Evolutionary conservation across 2,329 filamentous ascomycete species (phyloP).

Genomic region (Trichoderma sp.): DNA sequence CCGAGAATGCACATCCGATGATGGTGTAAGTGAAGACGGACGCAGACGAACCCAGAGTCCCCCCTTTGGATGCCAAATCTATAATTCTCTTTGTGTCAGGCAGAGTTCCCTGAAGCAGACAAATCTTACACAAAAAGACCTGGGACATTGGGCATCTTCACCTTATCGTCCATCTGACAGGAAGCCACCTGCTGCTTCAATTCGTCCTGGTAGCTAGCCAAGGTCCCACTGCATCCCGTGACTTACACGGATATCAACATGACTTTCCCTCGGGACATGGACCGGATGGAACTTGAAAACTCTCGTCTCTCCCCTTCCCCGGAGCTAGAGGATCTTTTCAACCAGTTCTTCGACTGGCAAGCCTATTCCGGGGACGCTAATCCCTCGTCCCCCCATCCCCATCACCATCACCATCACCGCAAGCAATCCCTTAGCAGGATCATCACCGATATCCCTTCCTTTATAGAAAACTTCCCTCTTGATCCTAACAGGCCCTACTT

Average conservation of each 20-base stretch:
- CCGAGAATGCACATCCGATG: constrained; percentile 38
- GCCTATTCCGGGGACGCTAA: constrained; percentile 39
- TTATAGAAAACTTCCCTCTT: constrained; percentile 39
- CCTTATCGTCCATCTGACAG: constrained; percentile 42
- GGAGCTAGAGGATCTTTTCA: constrained; percentile 42
- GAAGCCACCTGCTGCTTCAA: constrained; percentile 40
- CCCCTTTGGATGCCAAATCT: constrained; percentile 40
- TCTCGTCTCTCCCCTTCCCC: constrained; percentile 41
- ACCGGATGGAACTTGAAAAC: constrained; percentile 41
- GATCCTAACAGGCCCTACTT: constrained; percentile 39
- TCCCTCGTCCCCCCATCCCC: constrained; percentile 28
- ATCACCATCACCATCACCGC: constrained; percentile 33
- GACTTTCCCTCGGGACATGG: constrained; percentile 40
- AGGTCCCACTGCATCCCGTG: constrained; percentile 48
- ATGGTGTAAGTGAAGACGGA: constrained; percentile 42
- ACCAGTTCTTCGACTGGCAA: constrained; percentile 43
- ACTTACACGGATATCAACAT: constrained; percentile 47
- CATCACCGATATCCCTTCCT: constrained; percentile 40
- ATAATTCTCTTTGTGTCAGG: constrained; percentile 44
- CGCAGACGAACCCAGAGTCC: constrained; percentile 36
- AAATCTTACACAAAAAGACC: constrained; percentile 44
- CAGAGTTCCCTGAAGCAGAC: constrained; percentile 41
- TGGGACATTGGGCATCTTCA: constrained; percentile 45
- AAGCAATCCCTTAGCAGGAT: constrained; percentile 37
- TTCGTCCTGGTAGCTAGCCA: constrained; percentile 41